Base-by-base conservation (phyloP, 441 rosid species). In the Viola pubescens region DNA sequence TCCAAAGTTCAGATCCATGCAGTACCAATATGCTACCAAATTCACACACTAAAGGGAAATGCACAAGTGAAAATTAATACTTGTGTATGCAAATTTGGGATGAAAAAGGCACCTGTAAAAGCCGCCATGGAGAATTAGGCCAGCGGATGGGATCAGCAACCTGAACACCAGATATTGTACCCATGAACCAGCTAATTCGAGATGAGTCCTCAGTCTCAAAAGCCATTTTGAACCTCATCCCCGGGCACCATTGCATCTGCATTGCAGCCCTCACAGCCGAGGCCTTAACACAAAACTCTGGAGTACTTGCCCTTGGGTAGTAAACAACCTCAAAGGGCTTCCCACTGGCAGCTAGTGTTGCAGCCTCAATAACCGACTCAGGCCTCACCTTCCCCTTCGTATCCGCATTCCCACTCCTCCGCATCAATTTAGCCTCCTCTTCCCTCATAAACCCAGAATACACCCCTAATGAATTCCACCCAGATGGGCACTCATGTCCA, bases 201-300 rank as follows among this genome's bases (percentile, higher is more conserved):
- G 97, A 90, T 0, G 96, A 90, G 69, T 94, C 97, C 64, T 94
- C 97, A 0, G 97, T 90, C 75, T 94, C 99, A 58, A 94, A 90
- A 38, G 99, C 78, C 99, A 94, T 94, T 73, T 94, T 94, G 73
- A 94, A 94, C 74, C 96, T 77, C 96, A 90, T 85, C 55, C 99
- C 99, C 0, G 88, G 71, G 74, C 82, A 83, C 97, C 97, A 94
- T 9, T 78, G 89, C 12, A 82, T 84, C 70, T 81, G 73, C 90
- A 86, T 88, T 0, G 96, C 85, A 39, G 87, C 77, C 64, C 82
- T 73, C 48, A 83, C 87, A 34, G 84, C 72, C 4, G 87, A 68
- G 6, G 88, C 91, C 72, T 79, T 82, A 49, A 94, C 91, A 45
- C 82, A 83, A 73, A 88, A 94, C 75, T 94, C 99, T 0, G 97